A percentile compares a stretch with the other conserved stretches of the same genome.
Conservation (phyloP, 2,329 filamentous ascomycete genomes). For the Sporothrix euskadiensis region DNA sequence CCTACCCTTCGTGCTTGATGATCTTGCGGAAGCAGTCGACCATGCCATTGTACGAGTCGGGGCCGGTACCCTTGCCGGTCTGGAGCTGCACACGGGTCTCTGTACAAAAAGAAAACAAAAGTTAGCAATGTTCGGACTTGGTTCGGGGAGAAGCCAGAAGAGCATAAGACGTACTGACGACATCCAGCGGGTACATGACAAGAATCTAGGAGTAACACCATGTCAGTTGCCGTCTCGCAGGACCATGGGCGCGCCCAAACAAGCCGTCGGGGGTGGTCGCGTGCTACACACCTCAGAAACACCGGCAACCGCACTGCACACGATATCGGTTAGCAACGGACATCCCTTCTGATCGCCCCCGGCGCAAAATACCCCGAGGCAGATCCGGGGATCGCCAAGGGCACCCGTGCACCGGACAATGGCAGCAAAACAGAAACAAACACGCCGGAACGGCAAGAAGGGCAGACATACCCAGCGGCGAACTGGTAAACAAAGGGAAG, state of each 20-base stretch:
- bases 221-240: conserved; percentile 25
- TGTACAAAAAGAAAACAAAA: conserved; percentile 30
- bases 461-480: conserved; percentile 66
- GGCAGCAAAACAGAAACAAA: background rate
- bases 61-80: conserved; percentile 68
- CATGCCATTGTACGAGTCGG: conserved; percentile 94
- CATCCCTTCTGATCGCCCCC: background rate
- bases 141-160: background rate
- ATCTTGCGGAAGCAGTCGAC: conserved; percentile 98
- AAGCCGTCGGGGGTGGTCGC: background rate
- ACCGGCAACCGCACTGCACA: conserved; percentile 80
- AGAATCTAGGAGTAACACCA: conserved; percentile 63
- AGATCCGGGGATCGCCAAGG: background rate
- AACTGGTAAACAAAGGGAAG: conserved; percentile 95
- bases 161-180: conserved; percentile 78
- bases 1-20: conserved; percentile 88
- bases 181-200: conserved; percentile 96
- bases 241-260: background rate
- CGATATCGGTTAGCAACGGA: conserved; percentile 35
- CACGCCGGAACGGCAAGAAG: background rate
- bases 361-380: conserved; percentile 21
- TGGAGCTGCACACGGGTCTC: conserved; percentile 65
- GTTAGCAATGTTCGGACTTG: conserved; percentile 32
- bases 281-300: conserved; percentile 80
- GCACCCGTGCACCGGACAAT: background rate